Evolutionary conservation across 1,139 yeast species (phyloP), one percentile per base, ranked within the genome.

Genomic region (Nakaseomyces kungkrabaensis): DNA sequence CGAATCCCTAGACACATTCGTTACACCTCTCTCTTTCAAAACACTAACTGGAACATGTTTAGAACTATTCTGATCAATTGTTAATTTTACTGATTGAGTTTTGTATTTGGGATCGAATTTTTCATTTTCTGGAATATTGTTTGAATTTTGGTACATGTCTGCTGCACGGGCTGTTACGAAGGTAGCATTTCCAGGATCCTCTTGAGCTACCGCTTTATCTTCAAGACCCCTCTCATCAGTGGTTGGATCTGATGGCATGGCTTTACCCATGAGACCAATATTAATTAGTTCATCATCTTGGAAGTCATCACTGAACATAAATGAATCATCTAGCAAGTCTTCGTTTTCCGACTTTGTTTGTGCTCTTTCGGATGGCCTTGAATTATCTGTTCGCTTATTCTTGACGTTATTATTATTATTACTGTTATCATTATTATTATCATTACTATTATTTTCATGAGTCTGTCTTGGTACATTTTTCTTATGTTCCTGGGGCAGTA

Each of bases 251-350:
- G 40, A 27, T 4, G 37, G 33, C 22, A 34, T 32, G 17, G 41
- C 41, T 26, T 27, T 37, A 29, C 26, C 46, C 41, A 43, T 45
- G 42, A 31, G 17, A 17, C 58, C 59, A 50, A 56, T 58, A 50
- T 57, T 57, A 38, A 59, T 52, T 25, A 63, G 50, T 47, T 64
- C 68, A 8, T 65, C 68, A 42, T 65, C 68, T 52, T 60, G 67
- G 10, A 69, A 50, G 51, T 82, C 89, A 60, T 83, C 90, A 59
- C 87, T 81, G 58, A 82, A 81, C 51, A 76, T 69, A 54, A 82
- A 76, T 2, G 87, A 81, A 56, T 81, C 89, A 50, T 82, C 88
- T 53, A 79, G 71, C 51, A 76, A 73, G 38, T 74, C 76, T 24
- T 70, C 68, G 13, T 59, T 41, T 11, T 41, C 44, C 11, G 61